A percentile compares a stretch with the other conserved stretches of the same genome.
phyloP scores from a whole-genome alignment of 257 asterid species.

The Voacanga thouarsii region DNA sequence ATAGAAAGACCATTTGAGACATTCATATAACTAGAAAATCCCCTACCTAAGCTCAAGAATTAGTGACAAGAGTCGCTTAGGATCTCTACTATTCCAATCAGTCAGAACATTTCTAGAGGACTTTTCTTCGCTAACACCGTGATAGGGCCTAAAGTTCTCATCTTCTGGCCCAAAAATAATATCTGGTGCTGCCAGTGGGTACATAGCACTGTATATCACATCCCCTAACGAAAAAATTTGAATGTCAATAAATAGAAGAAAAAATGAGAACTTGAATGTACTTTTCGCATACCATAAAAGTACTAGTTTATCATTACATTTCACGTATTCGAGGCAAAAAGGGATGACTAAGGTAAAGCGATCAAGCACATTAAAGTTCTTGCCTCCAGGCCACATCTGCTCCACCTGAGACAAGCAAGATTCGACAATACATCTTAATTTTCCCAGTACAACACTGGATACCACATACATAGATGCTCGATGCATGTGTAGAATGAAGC shows the following conservation, averaged over 20 bases:
- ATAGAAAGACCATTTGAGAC: neutral
- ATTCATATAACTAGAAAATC: neutral
- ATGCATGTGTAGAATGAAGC: neutral
- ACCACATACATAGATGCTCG: neutral
- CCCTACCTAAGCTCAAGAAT: constrained; percentile 73
- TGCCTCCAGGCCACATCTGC: constrained; percentile 83
- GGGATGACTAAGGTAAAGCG: constrained; percentile 84
- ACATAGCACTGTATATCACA: constrained; percentile 65
- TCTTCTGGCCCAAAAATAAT: constrained; percentile 81
- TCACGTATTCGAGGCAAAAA: constrained; percentile 77
- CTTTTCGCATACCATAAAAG: neutral
- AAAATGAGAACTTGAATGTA: constrained; percentile 2
- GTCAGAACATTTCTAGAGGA: constrained; percentile 46
- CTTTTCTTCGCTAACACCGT: constrained; percentile 27
- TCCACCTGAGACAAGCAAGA: constrained; percentile 60
- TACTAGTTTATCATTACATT: constrained; percentile 42
- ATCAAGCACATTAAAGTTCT: constrained; percentile 66
- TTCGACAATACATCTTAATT: neutral
- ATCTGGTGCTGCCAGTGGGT: constrained; percentile 86
- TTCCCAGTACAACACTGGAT: neutral
- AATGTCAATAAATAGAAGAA: constrained; percentile 3
- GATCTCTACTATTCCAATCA: constrained; percentile 81
- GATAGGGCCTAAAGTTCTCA: constrained; percentile 62
- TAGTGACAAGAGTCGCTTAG: constrained; percentile 59
- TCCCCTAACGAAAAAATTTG: constrained; percentile 61